phyloP scores from a whole-genome alignment of 441 rosid species.

The Metrosideros polymorpha region DNA sequence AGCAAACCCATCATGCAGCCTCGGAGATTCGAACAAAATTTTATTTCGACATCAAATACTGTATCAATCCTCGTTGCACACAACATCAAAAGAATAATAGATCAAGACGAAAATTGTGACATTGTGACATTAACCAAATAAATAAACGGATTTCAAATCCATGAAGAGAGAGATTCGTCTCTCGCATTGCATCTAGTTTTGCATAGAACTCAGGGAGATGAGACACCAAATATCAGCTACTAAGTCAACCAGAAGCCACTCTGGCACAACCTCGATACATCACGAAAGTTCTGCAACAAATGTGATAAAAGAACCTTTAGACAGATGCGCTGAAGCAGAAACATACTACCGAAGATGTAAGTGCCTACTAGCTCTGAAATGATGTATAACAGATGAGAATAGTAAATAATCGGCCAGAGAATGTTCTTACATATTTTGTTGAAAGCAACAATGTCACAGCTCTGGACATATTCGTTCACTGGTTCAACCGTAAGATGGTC shows the following conservation, averaged over 20 bases:
- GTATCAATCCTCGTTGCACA: background rate
- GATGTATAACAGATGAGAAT: background rate
- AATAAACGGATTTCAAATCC: background rate
- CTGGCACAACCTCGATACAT: background rate
- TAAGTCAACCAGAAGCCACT: background rate
- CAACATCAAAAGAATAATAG: background rate
- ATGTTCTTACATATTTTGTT: constrained; percentile 7
- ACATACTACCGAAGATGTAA: background rate
- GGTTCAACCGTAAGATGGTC: constrained; percentile 4
- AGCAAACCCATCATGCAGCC: background rate
- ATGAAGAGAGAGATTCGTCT: background rate
- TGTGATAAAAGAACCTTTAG: background rate
- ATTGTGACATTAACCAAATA: background rate
- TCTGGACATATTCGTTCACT: constrained; percentile 1
- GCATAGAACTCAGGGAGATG: background rate
- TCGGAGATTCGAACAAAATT: background rate
- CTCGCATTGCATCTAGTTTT: background rate
- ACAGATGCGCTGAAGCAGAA: background rate
- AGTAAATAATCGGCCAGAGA: background rate
- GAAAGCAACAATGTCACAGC: constrained; percentile 9
- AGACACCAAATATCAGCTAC: background rate
- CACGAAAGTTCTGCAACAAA: background rate
- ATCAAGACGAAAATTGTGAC: background rate
- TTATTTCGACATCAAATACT: background rate
- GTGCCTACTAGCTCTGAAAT: background rate